Base-by-base conservation (phyloP, 371 early-diverging fungal genomes). In the Mucor indicus region DNA sequence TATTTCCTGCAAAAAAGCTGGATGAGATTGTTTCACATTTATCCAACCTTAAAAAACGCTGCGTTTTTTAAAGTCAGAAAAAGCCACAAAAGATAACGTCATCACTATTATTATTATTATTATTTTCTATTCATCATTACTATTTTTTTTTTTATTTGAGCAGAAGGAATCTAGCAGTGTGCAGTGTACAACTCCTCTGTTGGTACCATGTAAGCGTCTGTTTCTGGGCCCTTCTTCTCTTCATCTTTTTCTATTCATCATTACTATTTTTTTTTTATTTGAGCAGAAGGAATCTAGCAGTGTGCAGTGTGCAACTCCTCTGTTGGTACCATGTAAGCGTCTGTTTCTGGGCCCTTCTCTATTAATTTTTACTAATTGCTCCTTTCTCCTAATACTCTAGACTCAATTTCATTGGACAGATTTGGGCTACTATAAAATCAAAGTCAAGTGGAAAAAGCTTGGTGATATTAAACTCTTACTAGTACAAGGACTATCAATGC, bases 101-200 rank as follows among this genome's bases (percentile, higher is more conserved):
- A 25, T 41, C 41, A 41, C 23, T 25, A 25, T 41, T 17, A 33
- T 32, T 37, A 45, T 44, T 44, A 44, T 44, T 44, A 44, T 44
- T 40, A 20, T 35, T 39, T 31, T 29, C 30, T 29, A 8, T 29
- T 29, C 12, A 6, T 29, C 12, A 8, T 12, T 29, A 29, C 12
- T 29, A 8, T 11, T 31, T 43, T 30, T 43, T 43, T 43, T 30
- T 43, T 43, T 32, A 3, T 43, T 43, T 21, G n/a, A 31, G 40
- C n/a, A 43, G 31, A 43, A 43, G 43, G 43, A 43, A 43, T 42
- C 42, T 29, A 42, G 29, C 42, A 37, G 36, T 47, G 47, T 47
- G 47, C 37, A 47, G 47, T 47, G 47, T 47, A 37, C 47, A 47
- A 47, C 47, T 47, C 47, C 47, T 47, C 27, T 47, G 47, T 37